A percentile compares a stretch with the other conserved stretches of the same genome.
These are phyloP conservation scores for Colletotrichum sp. DNA, from an alignment of 2,329 filamentous ascomycete species.

Conservation along the genomic window DNA sequence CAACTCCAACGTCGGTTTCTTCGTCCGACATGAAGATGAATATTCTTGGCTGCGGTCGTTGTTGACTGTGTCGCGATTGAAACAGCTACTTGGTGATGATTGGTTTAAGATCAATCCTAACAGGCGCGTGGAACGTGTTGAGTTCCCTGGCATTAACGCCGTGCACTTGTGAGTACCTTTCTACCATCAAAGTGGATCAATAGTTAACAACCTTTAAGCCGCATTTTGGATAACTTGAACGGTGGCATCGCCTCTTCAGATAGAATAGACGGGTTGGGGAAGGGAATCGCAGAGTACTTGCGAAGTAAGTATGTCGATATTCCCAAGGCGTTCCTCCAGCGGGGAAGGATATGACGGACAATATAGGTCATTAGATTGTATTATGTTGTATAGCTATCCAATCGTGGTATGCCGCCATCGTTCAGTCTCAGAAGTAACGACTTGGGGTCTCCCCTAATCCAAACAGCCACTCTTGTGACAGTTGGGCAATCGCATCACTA, in stretches of 20 bases:
- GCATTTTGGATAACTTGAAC: slow-evolving; percentile 18
- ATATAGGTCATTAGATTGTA: neutral
- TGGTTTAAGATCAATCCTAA: slow-evolving; percentile 10
- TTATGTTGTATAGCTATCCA: neutral
- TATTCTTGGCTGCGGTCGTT: slow-evolving; percentile 43
- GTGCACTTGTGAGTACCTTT: slow-evolving; percentile 16
- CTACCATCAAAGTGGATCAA: accelerated
- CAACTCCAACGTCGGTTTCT: slow-evolving; percentile 45
- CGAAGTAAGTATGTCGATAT: slow-evolving; percentile 39
- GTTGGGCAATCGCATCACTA: slow-evolving; percentile 26
- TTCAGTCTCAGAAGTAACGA: neutral
- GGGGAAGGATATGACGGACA: slow-evolving; percentile 24
- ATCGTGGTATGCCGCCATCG: accelerated
- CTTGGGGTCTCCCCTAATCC: slow-evolving; percentile 17
- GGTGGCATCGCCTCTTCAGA: slow-evolving; percentile 21
- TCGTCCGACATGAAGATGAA: slow-evolving; percentile 41
- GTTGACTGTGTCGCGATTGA: slow-evolving; percentile 31
- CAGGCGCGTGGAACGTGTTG: neutral
- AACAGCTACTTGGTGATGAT: slow-evolving; percentile 30
- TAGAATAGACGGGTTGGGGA: slow-evolving; percentile 36
- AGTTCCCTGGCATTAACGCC: slow-evolving; percentile 15
- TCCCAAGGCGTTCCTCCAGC: slow-evolving; percentile 35
- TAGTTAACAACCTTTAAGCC: neutral
- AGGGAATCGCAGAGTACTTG: slow-evolving; percentile 40
- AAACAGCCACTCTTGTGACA: slow-evolving; percentile 27